phyloP scores from a whole-genome alignment of 2,329 filamentous ascomycete genomes.

The Paecilomyces niveus region DNA sequence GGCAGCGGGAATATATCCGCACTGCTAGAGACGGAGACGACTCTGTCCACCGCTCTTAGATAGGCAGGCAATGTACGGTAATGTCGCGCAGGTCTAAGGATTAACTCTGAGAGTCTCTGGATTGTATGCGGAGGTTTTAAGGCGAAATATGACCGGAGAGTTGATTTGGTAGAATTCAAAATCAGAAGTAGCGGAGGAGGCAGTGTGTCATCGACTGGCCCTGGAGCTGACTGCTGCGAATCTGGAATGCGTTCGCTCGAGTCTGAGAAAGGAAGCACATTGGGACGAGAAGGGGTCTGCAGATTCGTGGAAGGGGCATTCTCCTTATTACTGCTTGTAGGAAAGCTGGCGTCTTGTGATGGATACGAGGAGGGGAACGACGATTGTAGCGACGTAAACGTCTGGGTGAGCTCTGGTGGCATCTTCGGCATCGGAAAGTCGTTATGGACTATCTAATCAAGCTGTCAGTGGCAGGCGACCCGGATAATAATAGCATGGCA shows the following conservation, averaged over 20 bases:
- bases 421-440: conserved; percentile 67
- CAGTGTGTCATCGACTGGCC: conserved; percentile 44
- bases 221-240: conserved; percentile 38
- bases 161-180: conserved; percentile 51
- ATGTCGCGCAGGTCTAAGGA: conserved; percentile 67
- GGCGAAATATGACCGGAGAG: conserved; percentile 61
- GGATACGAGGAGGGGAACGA: conserved; percentile 15
- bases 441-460: conserved; percentile 60
- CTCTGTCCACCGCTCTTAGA: conserved; percentile 82
- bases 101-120: conserved; percentile 82
- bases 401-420: conserved; percentile 36
- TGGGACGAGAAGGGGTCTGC: conserved; percentile 24
- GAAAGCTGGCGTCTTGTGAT: conserved; percentile 20
- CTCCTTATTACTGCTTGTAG: conserved; percentile 32
- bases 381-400: conserved; percentile 21
- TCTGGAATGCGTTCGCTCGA: conserved; percentile 36
- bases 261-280: conserved; percentile 32
- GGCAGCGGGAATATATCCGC: conserved; percentile 74
- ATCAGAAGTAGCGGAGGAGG: conserved; percentile 59
- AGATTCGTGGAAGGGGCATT: conserved; percentile 22
- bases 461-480: conserved; percentile 4
- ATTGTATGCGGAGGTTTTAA: conserved; percentile 81
- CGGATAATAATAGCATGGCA: conserved; percentile 9
- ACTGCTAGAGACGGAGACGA: conserved; percentile 81
- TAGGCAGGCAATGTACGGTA: conserved; percentile 79